Evolutionary conservation across 345 rosid species (phyloP), one percentile per base, ranked within the genome.

Genomic region (Aurinia saxatilis): DNA sequence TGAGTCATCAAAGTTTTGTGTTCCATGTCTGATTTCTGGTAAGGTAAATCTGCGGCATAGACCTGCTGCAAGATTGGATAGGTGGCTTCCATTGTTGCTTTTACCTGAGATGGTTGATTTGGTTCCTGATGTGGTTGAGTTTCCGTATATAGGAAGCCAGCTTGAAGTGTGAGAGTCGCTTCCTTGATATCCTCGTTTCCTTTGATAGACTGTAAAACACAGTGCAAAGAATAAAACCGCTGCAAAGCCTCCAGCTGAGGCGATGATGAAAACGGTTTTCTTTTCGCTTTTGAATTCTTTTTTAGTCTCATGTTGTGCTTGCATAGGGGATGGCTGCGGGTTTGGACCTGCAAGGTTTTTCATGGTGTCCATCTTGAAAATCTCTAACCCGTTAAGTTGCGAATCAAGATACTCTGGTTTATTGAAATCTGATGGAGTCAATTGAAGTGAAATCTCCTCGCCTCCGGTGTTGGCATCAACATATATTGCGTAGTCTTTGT

Each of bases 21-120:
- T 85, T 5, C 86, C 90, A 0, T 75, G 75, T 75, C 70, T 82
- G 5, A 93, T 85, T 77, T 89, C 91, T 0, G 74, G 10, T 7
- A 82, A 55, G 0, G 88, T 69, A 79, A 93, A 93, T 35, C 83
- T 91, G 10, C 87, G 69, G 48, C 92, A 89, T 34, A 89, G 73
- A 29, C 95, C 87, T 1, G 72, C 86, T 29, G 90, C 86, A 55
- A 86, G 74, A 7, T 78, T 71, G 0, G 88, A 76, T 40, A 85
- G 57, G 62, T 84, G 81, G 58, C 83, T 75, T 12, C 77, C 78
- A 7, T 61, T 65, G 66, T 58, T 70, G 60, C 77, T 73, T 59
- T 78, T 63, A 38, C 84, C 77, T 0, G 86, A 58, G 29, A 76
- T 72, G 19, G 92, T 73, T 8, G 96, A 84, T 73, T 80, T 84